phyloP scores from a whole-genome alignment of 148 eudicot species.

The Rhododendron griersonianum region DNA sequence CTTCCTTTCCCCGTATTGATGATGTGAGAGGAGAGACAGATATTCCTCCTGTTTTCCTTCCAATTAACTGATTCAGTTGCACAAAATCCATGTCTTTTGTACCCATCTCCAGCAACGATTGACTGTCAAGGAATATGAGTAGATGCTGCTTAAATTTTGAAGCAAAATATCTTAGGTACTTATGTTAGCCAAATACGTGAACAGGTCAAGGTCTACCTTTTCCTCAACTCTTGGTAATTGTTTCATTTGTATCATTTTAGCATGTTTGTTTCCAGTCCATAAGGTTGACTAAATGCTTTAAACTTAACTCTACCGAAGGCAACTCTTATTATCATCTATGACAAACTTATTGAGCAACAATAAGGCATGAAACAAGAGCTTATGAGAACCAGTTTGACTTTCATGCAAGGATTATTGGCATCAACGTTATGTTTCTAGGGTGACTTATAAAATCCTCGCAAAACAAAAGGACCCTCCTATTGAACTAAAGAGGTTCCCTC shows the following conservation, averaged over 20 bases:
- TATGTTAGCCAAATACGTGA: neutral
- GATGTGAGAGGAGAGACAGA: slow-evolving; percentile 92
- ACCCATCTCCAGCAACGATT: slow-evolving; percentile 98
- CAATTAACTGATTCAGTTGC: slow-evolving; percentile 89
- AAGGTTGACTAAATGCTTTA: neutral
- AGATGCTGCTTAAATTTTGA: neutral
- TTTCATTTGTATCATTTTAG: neutral
- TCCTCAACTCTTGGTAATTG: neutral
- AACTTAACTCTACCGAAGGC: neutral
- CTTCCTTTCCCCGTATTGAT: slow-evolving; percentile 61
- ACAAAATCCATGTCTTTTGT: slow-evolving; percentile 95
- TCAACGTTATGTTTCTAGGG: neutral
- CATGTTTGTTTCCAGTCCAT: slow-evolving; percentile 6
- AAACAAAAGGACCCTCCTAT: neutral
- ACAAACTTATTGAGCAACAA: neutral
- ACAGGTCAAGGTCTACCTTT: neutral
- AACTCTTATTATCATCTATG: neutral
- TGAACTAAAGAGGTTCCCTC: neutral
- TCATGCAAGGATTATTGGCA: neutral
- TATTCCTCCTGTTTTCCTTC: slow-evolving; percentile 98
- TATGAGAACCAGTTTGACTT: neutral
- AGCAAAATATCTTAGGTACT: neutral
- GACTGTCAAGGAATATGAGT: slow-evolving; percentile 46
- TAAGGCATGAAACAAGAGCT: neutral
- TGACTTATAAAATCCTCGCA: neutral